phyloP scores from a whole-genome alignment of 768 basidiomycete species.

The Boletus rufocinnamomeus region DNA sequence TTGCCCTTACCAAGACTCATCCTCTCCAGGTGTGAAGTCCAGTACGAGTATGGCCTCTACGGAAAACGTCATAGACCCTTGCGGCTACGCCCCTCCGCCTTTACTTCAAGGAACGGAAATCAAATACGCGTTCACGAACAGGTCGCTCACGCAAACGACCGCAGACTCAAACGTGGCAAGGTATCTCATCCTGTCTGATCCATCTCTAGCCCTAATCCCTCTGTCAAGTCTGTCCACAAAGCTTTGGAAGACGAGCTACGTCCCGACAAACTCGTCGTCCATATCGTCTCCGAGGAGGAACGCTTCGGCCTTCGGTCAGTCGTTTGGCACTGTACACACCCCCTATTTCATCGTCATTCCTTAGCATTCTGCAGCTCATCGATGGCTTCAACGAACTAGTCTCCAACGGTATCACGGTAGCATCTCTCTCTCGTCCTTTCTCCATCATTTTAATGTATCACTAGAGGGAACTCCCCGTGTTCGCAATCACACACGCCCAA shows the following conservation, averaged over 20 bases:
- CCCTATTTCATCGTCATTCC: constrained; percentile 3
- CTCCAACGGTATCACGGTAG: constrained; percentile 52
- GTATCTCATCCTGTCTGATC: constrained; percentile 36
- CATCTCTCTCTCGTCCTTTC: neutral
- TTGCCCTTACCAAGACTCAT: neutral
- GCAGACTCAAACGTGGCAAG: constrained; percentile 52
- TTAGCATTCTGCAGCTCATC: constrained; percentile 74
- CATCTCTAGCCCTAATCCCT: neutral
- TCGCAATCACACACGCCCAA: constrained; percentile 67
- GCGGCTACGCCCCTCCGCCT: constrained; percentile 52
- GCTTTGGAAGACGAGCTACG: constrained; percentile 72
- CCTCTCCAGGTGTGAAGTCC: constrained; percentile 69
- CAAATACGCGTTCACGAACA: constrained; percentile 53
- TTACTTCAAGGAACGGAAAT: constrained; percentile 59
- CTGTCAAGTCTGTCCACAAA: constrained; percentile 67
- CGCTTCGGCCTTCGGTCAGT: constrained; percentile 74
- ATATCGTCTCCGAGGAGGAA: constrained; percentile 60
- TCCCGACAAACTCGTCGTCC: constrained; percentile 56
- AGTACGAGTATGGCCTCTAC: constrained; percentile 73
- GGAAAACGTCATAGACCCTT: constrained; percentile 55
- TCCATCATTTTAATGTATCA: neutral
- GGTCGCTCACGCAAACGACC: constrained; percentile 57
- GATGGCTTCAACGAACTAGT: constrained; percentile 58
- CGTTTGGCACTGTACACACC: neutral
- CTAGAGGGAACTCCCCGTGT: constrained; percentile 84